Base-by-base conservation (phyloP, 176 grass and related monocot species). In the Oryza longistaminata region DNA sequence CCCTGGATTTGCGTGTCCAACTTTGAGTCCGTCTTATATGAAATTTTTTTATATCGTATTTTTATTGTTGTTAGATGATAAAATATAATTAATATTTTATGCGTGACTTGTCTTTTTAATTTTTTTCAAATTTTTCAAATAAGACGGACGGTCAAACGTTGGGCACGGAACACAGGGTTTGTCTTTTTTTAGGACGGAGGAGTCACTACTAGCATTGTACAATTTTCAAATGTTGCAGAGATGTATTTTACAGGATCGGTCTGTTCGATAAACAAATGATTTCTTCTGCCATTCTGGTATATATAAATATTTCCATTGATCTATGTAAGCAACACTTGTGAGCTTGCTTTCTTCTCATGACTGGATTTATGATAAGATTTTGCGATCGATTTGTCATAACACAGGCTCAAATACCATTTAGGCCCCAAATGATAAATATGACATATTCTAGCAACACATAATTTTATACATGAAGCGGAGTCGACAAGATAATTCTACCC, bases 391-490 rank as follows among this genome's bases (percentile, higher is more conserved):
- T 84, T 16, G 3, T 79, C 34, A 82, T 17, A 26, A 60, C 53
- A 22, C 12, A 34, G 7, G 7, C 22, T 11, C 13, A 70, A 44
- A 62, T 81, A 24, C 76, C 43, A 52, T 76, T 55, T 34, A 72
- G 48, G 45, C 44, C 21, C 5, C n/a, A 60, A 45, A 19, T 62
- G 2, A 82, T 65, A 73, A 77, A 24, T 37, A 48, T 11, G 16
- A 68, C 66, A 48, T 74, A 71, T 83, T 83, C 37, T 58, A 85
- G 70, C 37, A 81, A 80, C 62, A 85, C 44, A 62, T 81, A 85
- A 40, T 64, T 81, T 74, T 85, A 87, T 83, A 90, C 88, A 79
- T 74, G 64, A 78, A 68, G 68, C 16, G 33, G 68, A 17, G 74
- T 64, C 22, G n/a, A 52, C 80, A 80, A 75, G 80, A 24, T 70